Base-by-base conservation (phyloP, 176 grass and related monocot species). In the Carex pumila region DNA sequence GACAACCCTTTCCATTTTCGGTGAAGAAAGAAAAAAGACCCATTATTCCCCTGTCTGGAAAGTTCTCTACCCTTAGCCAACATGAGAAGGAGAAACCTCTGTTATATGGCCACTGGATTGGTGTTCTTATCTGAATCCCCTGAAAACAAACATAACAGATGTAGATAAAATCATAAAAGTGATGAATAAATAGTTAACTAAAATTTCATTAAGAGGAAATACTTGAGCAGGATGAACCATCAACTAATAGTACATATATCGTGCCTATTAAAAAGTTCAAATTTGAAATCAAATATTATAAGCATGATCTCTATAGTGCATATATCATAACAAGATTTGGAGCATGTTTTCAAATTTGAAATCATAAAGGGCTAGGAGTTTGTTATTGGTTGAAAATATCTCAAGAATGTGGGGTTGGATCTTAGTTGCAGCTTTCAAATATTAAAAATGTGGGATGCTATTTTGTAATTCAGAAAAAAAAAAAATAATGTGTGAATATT, bases 11-110 rank as follows among this genome's bases (percentile, higher is more conserved):
- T 88, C 91, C 89, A 92, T 90, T 89, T 85, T 98, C 95, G 10
- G 92, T 95, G 70, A 95, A 91, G 83, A 98, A 98, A 54, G 92
- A 95, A 87, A 95, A 95, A 89, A 98, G 91, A 2, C 95, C 95
- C 95, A 98, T 95, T 86, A 93, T 91, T 68, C 88, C 88, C 75
- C 84, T 93, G 68, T 98, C 91, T 39, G 88, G 91, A 25, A 98
- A 91, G 64, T 84, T 88, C 88, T 98, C 95, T 45, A 98, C 88
- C 79, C 95, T 93, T 41, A 98, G 77, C 95, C 95, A 98, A 83
- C 92, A 98, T 71, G 89, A 98, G 61, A 98, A 98, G 3, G 95
- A 92, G 82, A 98, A 88, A 66, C 92, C 95, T 87, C 82, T 95
- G 79, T 90, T 95, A 85, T 90, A 91, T 80, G 95, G 95, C 95